Base-by-base conservation (phyloP, 176 grass and related monocot species). In the Carex scoparia region DNA sequence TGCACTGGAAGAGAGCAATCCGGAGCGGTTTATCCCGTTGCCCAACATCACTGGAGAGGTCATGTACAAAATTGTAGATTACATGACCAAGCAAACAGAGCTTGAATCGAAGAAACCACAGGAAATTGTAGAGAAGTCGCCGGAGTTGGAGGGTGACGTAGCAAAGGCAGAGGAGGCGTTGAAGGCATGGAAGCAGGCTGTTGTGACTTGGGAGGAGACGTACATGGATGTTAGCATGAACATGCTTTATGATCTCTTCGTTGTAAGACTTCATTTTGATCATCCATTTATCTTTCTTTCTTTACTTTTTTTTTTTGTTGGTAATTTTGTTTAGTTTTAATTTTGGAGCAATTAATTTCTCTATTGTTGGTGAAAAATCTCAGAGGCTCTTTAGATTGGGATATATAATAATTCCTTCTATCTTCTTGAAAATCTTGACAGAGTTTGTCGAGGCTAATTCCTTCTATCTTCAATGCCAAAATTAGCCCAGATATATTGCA, bases 191-290 rank as follows among this genome's bases (percentile, higher is more conserved):
- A 14, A 84, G 12, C 5, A n/a, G 64, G n/a, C 71, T 10, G 31
- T 71, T 58, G 27, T 37, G 64, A 1, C 10, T 10, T 84, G 81
- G 81, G 42, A 84, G 49, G 44, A 71, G 11, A 12, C 18, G 15
- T 84, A 63, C 23, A 65, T 84, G 33, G 28, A 84, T 66, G 37
- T 84, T 33, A 15, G 16, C 30, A 33, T 35, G 42, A 1, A 56
- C 11, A 37, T 70, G 61, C 81, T 84, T 57, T 57, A 33, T 62
- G 63, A 84, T 71, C 46, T 84, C 9, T 71, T 32, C 5, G 0
- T 70, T n/a, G 81, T 84, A 69, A 84, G 63, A 32, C 28, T 9
- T 49, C n/a, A 48, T 73, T 27, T 73, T 49, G 4, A 13, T 66
- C 44, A 72, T 72, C 15, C 5, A 23, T 48, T 23, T n/a, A 48